phyloP scores from a whole-genome alignment of 2,329 filamentous ascomycete genomes.

The Diaporthe aspalathi region DNA sequence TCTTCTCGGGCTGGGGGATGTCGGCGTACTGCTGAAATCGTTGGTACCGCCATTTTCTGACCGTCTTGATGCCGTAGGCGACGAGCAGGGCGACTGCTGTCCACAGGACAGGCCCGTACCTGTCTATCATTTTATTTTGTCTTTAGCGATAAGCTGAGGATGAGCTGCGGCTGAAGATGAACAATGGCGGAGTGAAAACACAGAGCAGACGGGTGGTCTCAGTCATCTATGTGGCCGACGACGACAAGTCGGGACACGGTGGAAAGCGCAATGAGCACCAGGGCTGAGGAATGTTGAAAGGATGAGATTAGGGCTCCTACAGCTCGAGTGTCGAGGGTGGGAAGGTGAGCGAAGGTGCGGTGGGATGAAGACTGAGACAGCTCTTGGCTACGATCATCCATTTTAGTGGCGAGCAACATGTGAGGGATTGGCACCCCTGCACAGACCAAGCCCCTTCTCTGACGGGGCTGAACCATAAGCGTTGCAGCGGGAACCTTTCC shows the following conservation, averaged over 20 bases:
- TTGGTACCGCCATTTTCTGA: conserved; percentile 32
- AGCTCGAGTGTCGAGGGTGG: not conserved
- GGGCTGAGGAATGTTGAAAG: not conserved
- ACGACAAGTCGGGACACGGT: not conserved
- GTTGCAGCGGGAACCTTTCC: not conserved
- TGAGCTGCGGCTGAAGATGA: not conserved
- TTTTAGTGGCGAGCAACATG: not conserved
- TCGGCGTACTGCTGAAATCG: conserved; percentile 32
- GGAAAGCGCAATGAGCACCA: not conserved
- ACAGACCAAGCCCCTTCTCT: not conserved
- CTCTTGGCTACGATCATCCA: not conserved
- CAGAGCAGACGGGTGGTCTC: not conserved
- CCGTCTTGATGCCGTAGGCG: conserved; percentile 25
- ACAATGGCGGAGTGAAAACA: not conserved
- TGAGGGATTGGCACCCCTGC: not conserved
- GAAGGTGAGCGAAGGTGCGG: not conserved
- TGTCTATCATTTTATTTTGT: conserved; percentile 22
- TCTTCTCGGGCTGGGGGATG: conserved; percentile 32
- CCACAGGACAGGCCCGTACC: conserved; percentile 32
- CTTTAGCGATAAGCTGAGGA: not conserved
- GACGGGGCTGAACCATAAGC: not conserved
- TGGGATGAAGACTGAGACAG: conserved; percentile 9
- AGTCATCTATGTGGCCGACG: not conserved
- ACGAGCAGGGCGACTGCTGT: conserved; percentile 28
- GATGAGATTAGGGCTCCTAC: not conserved